phyloP scores from a whole-genome alignment of 2,329 filamentous ascomycete species.

The Nemania sp. region DNA sequence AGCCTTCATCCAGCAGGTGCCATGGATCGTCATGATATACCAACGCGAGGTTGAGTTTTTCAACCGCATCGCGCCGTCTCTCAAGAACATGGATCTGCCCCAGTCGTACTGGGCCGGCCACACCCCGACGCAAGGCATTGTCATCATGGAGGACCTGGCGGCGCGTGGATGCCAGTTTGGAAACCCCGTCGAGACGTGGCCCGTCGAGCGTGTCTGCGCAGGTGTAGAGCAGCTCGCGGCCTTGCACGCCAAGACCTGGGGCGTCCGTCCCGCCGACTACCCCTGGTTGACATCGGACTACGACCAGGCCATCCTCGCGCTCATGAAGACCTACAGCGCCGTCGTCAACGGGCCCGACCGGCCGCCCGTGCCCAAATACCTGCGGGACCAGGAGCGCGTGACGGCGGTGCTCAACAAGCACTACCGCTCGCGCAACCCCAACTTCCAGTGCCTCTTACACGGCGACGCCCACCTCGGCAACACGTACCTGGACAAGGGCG shows the following conservation, averaged over 20 bases:
- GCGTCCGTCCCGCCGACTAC: conserved; percentile 34
- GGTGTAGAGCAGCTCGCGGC: conserved; percentile 44
- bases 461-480: conserved; percentile 45
- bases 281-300: conserved; percentile 41
- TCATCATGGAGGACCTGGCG: conserved; percentile 37
- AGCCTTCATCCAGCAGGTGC: conserved; percentile 32
- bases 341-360: conserved; percentile 35
- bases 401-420: conserved; percentile 41
- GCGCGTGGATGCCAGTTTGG: conserved; percentile 33
- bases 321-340: conserved; percentile 36
- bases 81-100: conserved; percentile 32
- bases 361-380: conserved; percentile 35
- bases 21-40: conserved; percentile 36
- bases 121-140: conserved; percentile 34
- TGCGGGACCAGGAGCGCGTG: conserved; percentile 38
- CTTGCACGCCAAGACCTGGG: conserved; percentile 41
- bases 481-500: conserved; percentile 39
- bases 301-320: conserved; percentile 36
- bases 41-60: conserved; percentile 38
- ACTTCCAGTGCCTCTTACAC: conserved; percentile 42
- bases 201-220: conserved; percentile 29
- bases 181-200: conserved; percentile 30
- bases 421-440: conserved; percentile 39
- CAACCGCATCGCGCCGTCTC: conserved; percentile 33
- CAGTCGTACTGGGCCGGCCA: conserved; percentile 34